These are phyloP conservation scores for Fonsecaea pugnacius DNA, from an alignment of 2,329 filamentous ascomycete genomes.

Conservation along the genomic window DNA sequence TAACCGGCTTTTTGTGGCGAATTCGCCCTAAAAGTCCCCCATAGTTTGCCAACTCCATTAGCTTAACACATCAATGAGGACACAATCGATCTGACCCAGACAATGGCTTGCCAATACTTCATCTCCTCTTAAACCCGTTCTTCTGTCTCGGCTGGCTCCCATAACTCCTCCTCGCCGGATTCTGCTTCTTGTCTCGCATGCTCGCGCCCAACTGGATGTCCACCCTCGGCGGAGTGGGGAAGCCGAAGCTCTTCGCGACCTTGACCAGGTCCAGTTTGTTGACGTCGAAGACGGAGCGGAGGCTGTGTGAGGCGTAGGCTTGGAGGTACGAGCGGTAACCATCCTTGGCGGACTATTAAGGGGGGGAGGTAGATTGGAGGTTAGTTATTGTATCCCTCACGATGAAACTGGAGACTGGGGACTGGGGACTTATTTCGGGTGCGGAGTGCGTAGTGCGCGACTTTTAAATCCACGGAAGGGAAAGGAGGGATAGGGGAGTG, in stretches of 20 bases:
- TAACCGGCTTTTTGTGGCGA: not conserved
- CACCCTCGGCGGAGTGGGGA: constrained; percentile 74
- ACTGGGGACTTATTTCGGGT: no score
- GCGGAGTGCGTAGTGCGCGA: no score
- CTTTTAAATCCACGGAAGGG: no score
- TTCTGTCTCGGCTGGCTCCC: constrained; percentile 75
- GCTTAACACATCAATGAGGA: not conserved
- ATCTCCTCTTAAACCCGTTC: constrained; percentile 11
- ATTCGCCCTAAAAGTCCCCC: no score
- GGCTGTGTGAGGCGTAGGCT: constrained; percentile 85
- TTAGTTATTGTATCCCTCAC: no score
- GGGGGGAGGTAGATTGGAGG: not conserved
- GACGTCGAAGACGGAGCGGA: constrained; percentile 83
- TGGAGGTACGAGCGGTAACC: constrained; percentile 90
- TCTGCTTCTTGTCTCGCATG: constrained; percentile 73
- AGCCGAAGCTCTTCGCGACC: constrained; percentile 83
- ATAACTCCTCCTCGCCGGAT: constrained; percentile 68
- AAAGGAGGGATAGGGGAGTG: not conserved
- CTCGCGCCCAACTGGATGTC: constrained; percentile 79
- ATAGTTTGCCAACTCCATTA: not conserved
- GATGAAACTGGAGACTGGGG: no score
- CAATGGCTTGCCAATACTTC: not conserved
- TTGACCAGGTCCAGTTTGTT: constrained; percentile 81
- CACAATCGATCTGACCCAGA: not conserved
- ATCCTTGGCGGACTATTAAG: constrained; percentile 62